Conservation (phyloP, 768 basidiomycete genomes). For the Russula sp. region DNA sequence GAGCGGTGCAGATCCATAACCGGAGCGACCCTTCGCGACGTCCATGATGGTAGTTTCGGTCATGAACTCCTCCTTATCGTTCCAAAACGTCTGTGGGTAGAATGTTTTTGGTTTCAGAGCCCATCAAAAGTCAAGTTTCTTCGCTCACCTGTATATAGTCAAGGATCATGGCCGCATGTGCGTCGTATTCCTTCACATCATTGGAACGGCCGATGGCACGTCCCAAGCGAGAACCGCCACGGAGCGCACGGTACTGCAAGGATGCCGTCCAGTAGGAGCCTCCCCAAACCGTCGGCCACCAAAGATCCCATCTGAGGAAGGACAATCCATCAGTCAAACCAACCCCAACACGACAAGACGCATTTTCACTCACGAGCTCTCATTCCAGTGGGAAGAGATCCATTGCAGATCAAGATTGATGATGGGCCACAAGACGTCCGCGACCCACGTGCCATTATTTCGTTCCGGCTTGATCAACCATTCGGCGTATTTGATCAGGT, state of each 20-base stretch:
- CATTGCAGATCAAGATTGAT: slow-evolving; percentile 20
- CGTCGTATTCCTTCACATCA: slow-evolving; percentile 1
- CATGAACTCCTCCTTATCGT: slow-evolving; percentile 15
- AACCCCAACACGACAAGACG: neutral
- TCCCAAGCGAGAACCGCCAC: slow-evolving; percentile 17
- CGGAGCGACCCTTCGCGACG: slow-evolving; percentile 5
- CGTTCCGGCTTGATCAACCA: too few species aligned
- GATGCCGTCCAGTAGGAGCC: slow-evolving; percentile 20
- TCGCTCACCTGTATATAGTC: slow-evolving; percentile 16
- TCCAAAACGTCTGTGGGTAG: slow-evolving; percentile 11
- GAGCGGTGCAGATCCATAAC: slow-evolving; percentile 15
- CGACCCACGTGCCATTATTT: slow-evolving; percentile 14
- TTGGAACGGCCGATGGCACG: slow-evolving; percentile 5
- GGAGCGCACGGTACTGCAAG: slow-evolving; percentile 18
- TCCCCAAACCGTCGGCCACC: too few species aligned
- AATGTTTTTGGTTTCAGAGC: neutral
- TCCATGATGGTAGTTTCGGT: slow-evolving; percentile 10
- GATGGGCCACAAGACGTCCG: slow-evolving; percentile 9
- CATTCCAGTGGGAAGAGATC: slow-evolving; percentile 14
- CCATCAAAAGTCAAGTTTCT: neutral
- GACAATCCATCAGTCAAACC: too few species aligned
- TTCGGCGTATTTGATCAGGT: too few species aligned
- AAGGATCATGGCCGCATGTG: slow-evolving; percentile 10
- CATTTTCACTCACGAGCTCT: slow-evolving; percentile 4
- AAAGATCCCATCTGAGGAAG: too few species aligned